Conservation (phyloP, 2,329 filamentous ascomycete genomes). For the Didymella lethalis region DNA sequence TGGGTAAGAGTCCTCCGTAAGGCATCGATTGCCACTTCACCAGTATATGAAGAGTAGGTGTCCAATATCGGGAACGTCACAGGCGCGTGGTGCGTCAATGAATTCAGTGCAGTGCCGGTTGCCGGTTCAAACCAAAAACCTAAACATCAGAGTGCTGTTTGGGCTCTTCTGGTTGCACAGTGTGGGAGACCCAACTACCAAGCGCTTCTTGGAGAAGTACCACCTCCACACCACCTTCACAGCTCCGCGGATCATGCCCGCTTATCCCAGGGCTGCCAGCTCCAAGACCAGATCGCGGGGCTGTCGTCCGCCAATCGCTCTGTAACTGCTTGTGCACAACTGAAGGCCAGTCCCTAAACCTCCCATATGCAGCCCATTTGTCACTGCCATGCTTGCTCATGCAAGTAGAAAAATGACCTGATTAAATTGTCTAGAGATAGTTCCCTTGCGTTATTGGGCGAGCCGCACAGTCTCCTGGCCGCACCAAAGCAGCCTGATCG, state of each 20-base stretch:
- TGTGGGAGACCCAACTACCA: conserved; percentile 4
- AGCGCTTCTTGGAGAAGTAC: neutral
- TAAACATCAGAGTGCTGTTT: conserved; percentile 1
- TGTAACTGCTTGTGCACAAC: neutral
- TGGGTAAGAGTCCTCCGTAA: neutral
- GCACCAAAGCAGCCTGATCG: neutral
- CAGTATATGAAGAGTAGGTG: neutral
- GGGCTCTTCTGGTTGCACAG: conserved; percentile 3
- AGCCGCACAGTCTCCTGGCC: neutral
- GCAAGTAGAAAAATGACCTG: neutral
- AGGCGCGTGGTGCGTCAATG: neutral
- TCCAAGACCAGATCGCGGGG: conserved; percentile 1
- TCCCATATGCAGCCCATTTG: conserved; percentile 1
- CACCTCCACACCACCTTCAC: conserved; percentile 4
- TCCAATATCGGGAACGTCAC: neutral
- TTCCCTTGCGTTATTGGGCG: neutral
- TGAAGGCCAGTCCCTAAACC: neutral
- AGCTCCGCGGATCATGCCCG: conserved; percentile 2
- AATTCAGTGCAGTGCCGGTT: neutral
- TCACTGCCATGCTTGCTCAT: conserved; percentile 14
- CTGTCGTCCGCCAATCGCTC: conserved; percentile 3
- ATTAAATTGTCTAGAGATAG: neutral
- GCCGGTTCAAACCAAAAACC: conserved; percentile 1
- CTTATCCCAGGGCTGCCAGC: conserved; percentile 10
- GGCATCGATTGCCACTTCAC: neutral